Evolutionary conservation across 2,329 filamentous ascomycete species (phyloP), one percentile per base, ranked within the genome.

Genomic region (Aspergillus ochraceus): DNA sequence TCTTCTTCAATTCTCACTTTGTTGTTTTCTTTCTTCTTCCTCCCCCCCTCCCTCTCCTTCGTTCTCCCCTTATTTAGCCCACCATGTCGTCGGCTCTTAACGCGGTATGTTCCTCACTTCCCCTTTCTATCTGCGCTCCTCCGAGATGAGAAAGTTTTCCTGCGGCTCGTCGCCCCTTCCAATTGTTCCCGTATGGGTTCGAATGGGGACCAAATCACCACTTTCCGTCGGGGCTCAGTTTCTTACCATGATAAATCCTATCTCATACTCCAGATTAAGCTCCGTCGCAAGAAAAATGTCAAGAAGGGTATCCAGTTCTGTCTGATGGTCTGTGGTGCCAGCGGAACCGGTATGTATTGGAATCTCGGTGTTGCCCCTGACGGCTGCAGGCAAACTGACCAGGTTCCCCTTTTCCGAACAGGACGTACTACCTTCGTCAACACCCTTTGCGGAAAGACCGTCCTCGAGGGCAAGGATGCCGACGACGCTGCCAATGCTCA

Each of bases 221-320:
- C 39, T 50, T n/a, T 19, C 24, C 20, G 46, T 42, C 46, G 53
- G 29, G 10, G 20, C 32, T 19, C 49, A 55, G 29, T 52, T 53
- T 49, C 24, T 58, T 49, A 36, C 29, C 49, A 53, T 54, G 26
- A 50, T 59, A 46, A 60, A 52, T 54, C 45, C 60, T 62, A 60
- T 61, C 61, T 65, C 56, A 55, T 56, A 55, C 55, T 61, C 36
- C 59, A 92, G 88, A 91, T 96, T 81, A 95, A 97, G 90, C 93
- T 97, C 79, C 93, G 95, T 83, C 90, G 92, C 82, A 99, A 99
- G 94, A 99, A 99, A 91, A 98, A 99, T 87, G 94, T 99, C 83
- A 97, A 97, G 90, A 97, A 97, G 88, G 95, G 95, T 77, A 98
- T 99, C 77, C 95, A 99, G 86, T 99, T 99, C 85, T 98, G 93